Evolutionary conservation across 345 rosid species (phyloP), one percentile per base, ranked within the genome.

Genomic region (Syzygium oleosum): DNA sequence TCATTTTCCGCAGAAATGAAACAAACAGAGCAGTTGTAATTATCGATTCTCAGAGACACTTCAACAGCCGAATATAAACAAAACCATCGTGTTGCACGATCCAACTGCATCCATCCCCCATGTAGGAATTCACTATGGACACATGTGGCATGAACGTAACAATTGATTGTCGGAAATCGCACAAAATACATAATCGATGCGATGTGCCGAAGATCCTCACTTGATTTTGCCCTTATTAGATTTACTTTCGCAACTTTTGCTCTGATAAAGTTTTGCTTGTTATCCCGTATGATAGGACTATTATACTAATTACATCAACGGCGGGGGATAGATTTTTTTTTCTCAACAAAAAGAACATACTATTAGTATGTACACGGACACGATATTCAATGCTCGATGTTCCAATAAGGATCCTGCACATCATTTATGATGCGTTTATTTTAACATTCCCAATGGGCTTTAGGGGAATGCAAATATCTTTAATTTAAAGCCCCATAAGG

Each of bases 1-100:
- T 65, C 1, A 0, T n/a, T 65, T 65, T 65, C 0, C 0, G 0
- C 0, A 0, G 0, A 65, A 65, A 0, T 16, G 0, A 65, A 29
- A 52, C 4, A 52, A 52, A 16, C 22, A 7, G 1, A 65, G 4
- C 0, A 15, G 1, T 0, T 7, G 8, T 16, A 3, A 16, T 16
- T 53, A 3, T 53, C 22, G 22, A 53, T 53, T 53, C 6, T 17
- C 7, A 4, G 1, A 0, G 0, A 63, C 4, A 8, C 38, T 61
- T 9, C 14, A 8, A 12, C 2, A 27, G 14, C 14, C 68, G 5
- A 59, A 0, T 27, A 59, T 12, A 59, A 59, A 59, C 27, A 59
- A 59, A 59, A 27, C 27, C 31, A 27, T 59, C 0, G 3, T 12
- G n/a, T 27, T n/a, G n/a, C 34, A 61, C 1, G 15, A 6, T 63